Percentiles rank a stretch among this genome's conserved stretches.
phyloP scores from a whole-genome alignment of 129 eudicot species.

The Cynara cardunculus region DNA sequence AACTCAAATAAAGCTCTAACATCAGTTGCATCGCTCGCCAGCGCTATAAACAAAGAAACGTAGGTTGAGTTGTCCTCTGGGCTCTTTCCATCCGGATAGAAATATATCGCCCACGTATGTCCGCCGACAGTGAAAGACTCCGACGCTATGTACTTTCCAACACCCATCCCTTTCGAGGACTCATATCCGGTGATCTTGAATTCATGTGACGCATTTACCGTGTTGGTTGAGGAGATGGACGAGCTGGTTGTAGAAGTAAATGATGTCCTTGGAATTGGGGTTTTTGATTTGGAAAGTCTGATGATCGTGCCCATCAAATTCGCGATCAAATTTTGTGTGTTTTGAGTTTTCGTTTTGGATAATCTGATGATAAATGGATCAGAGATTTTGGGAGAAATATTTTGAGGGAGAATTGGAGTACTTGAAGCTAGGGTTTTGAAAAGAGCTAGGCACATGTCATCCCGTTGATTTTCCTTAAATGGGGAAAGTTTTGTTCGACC shows the following conservation, averaged over 20 bases:
- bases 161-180: constrained; percentile 45
- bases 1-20: constrained; percentile 57
- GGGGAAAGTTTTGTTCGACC: background rate
- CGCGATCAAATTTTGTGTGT: background rate
- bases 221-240: constrained; percentile 41
- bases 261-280: constrained; percentile 21
- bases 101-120: constrained; percentile 46
- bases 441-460: background rate
- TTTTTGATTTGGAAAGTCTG: constrained; percentile 32
- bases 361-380: background rate
- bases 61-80: constrained; percentile 39
- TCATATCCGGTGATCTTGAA: constrained; percentile 51
- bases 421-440: constrained; percentile 7
- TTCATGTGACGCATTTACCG: constrained; percentile 42
- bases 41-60: constrained; percentile 48
- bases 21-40: constrained; percentile 50
- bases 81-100: constrained; percentile 59
- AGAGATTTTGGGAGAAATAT: constrained; percentile 11
- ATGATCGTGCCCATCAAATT: constrained; percentile 33
- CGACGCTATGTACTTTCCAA: constrained; percentile 44
- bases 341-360: constrained; percentile 12
- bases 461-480: background rate
- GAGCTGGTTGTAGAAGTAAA: constrained; percentile 22
- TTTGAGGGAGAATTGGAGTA: background rate
- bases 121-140: constrained; percentile 53